These are phyloP conservation scores for Taxawa tesnikishii DNA, from an alignment of 2,329 filamentous ascomycete genomes.

Conservation along the genomic window DNA sequence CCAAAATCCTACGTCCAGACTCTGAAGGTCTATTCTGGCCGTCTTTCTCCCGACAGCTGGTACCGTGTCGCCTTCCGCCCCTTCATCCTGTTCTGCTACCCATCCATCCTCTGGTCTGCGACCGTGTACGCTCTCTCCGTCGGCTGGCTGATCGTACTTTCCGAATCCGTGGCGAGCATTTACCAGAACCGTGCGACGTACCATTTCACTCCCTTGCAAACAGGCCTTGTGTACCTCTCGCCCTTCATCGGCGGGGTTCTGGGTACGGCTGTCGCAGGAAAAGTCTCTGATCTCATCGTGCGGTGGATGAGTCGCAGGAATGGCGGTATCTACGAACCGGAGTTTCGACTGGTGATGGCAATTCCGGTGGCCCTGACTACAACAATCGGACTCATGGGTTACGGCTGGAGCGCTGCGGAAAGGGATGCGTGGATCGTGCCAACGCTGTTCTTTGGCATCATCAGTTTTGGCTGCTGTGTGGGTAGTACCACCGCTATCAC, in stretches of 20 bases:
- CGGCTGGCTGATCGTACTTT: conserved; percentile 91
- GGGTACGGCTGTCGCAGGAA: conserved; percentile 84
- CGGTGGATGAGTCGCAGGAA: conserved; percentile 71
- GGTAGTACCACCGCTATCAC: conserved; percentile 88
- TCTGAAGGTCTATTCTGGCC: conserved; percentile 65
- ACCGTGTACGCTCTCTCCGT: conserved; percentile 77
- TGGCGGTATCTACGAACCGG: conserved; percentile 88
- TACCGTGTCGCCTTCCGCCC: conserved; percentile 64
- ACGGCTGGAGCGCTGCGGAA: conserved; percentile 78
- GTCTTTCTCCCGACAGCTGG: conserved; percentile 70
- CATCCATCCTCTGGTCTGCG: conserved; percentile 78
- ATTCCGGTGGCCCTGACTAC: conserved; percentile 68
- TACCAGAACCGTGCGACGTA: conserved; percentile 60
- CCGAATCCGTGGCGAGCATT: conserved; percentile 71
- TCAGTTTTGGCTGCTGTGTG: conserved; percentile 84
- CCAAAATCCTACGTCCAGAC: conserved; percentile 61
- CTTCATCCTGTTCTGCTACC: conserved; percentile 78
- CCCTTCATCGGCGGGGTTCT: conserved; percentile 82
- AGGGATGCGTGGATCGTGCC: conserved; percentile 79
- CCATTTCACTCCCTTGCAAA: conserved; percentile 68
- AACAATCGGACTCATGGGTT: conserved; percentile 80
- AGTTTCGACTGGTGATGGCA: conserved; percentile 84
- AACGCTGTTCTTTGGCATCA: conserved; percentile 81
- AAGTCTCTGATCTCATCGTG: conserved; percentile 75
- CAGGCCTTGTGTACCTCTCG: conserved; percentile 77